Evolutionary conservation across 1,284 basidiomycete species (phyloP).

Genomic region (Sporisorium reilianum): DNA sequence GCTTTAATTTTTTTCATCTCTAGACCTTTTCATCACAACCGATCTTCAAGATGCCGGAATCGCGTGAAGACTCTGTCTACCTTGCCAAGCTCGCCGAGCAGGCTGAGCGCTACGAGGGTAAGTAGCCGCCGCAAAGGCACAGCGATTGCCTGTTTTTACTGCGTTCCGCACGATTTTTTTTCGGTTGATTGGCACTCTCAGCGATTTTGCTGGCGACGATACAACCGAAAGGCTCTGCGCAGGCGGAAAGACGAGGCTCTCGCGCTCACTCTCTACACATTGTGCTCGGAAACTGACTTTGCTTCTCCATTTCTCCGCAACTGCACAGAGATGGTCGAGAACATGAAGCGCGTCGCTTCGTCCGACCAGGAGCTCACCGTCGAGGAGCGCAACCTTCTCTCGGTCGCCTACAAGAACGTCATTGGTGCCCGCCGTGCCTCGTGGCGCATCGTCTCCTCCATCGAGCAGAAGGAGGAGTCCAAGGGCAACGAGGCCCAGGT

Average conservation of each 20-base stretch:
- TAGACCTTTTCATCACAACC: constrained; percentile 36
- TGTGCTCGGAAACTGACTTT: constrained; percentile 7
- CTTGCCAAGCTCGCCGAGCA: constrained; percentile 70
- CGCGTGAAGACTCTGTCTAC: constrained; percentile 69
- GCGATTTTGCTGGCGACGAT: background rate
- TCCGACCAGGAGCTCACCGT: constrained; percentile 83
- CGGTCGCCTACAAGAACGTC: constrained; percentile 99
- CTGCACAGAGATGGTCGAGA: constrained; percentile 68
- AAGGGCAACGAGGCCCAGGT: constrained; percentile 99
- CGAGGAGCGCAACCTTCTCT: constrained; percentile 98
- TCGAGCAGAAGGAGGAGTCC: constrained; percentile 99
- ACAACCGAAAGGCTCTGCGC: background rate
- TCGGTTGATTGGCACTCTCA: background rate
- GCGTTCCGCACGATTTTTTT: background rate
- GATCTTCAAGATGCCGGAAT: constrained; percentile 61
- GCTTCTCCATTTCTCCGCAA: background rate
- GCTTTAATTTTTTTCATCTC: constrained; percentile 26
- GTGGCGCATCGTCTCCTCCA: constrained; percentile 98
- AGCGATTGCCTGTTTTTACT: background rate
- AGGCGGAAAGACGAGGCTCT: background rate
- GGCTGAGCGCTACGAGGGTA: constrained; percentile 70
- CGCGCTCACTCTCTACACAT: background rate
- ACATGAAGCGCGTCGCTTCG: constrained; percentile 70
- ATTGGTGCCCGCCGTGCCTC: constrained; percentile 98
- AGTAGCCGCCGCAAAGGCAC: constrained; percentile 24